Percentiles rank a stretch among this genome's conserved stretches.
Conservation (phyloP, 495 filamentous ascomycete genomes). For the Talaromyces thailandensis region DNA sequence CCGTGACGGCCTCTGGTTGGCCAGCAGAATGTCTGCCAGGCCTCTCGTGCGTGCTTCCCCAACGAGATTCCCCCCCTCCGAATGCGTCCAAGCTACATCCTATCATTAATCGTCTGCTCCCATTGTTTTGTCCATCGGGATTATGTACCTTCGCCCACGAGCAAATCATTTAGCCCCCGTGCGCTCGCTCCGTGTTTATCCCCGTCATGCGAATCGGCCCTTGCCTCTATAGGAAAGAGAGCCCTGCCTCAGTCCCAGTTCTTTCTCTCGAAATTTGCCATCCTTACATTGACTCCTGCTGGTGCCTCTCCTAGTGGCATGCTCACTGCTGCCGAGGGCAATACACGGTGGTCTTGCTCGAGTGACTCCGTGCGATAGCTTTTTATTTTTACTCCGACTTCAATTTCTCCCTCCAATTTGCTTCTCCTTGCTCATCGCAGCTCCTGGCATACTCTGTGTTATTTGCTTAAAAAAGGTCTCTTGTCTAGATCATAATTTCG, state of each 20-base stretch:
- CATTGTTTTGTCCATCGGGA: slow-evolving; percentile 8
- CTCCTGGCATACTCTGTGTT: background rate
- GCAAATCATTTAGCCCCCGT: slow-evolving; percentile 7
- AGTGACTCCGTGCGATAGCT: background rate
- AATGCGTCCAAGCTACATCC: background rate
- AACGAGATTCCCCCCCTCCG: background rate
- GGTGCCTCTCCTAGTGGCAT: background rate
- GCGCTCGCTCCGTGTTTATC: background rate
- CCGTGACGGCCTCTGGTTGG: background rate
- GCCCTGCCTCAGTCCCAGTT: background rate
- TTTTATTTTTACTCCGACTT: background rate
- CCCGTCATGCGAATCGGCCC: background rate
- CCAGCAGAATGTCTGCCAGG: background rate
- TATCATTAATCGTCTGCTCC: background rate
- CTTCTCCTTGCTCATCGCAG: background rate
- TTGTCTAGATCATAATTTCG: background rate
- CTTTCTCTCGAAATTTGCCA: background rate
- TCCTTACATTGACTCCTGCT: background rate
- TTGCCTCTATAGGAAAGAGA: background rate
- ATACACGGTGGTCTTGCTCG: background rate
- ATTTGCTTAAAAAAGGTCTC: background rate
- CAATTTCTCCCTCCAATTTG: background rate
- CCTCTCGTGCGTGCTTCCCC: background rate
- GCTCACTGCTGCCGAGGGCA: background rate
- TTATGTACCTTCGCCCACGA: slow-evolving; percentile 8